These are phyloP conservation scores for Capronia epimyces DNA, from an alignment of 2,329 filamentous ascomycete genomes.

Conservation along the genomic window DNA sequence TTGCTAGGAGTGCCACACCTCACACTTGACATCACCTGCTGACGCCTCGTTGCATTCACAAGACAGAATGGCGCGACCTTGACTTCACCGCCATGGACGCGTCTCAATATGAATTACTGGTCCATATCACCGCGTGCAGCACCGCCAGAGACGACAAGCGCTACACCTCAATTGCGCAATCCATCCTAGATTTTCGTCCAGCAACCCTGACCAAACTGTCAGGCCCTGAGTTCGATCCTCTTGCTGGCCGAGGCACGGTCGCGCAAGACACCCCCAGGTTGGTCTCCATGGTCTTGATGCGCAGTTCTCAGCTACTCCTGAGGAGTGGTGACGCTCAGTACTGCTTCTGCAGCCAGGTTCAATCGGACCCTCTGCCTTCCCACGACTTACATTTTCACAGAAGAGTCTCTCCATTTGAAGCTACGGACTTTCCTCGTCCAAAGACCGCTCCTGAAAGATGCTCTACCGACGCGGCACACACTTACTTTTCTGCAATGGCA, in stretches of 20 bases:
- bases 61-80: neutral
- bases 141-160: slow-evolving; percentile 35
- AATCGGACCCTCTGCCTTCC: neutral
- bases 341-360: no score
- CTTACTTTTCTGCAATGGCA: neutral
- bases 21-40: neutral
- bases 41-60: slow-evolving; percentile 28
- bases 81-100: slow-evolving; percentile 8
- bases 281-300: neutral
- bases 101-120: slow-evolving; percentile 35
- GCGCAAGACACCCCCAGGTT: slow-evolving; percentile 4
- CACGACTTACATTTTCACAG: neutral
- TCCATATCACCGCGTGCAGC: slow-evolving; percentile 40
- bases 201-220: slow-evolving; percentile 28
- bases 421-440: slow-evolving; percentile 10
- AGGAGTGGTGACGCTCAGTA: no score
- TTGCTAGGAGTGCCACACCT: no score
- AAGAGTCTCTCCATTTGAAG: neutral
- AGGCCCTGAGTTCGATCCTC: slow-evolving; percentile 13
- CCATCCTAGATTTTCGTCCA: slow-evolving; percentile 35
- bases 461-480: neutral
- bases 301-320: neutral
- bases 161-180: slow-evolving; percentile 37
- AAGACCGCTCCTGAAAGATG: slow-evolving; percentile 14
- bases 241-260: neutral